A percentile compares a stretch with the other conserved stretches of the same genome.
phyloP scores from a whole-genome alignment of 768 basidiomycete species.

The Tricholoma flavovirens region DNA sequence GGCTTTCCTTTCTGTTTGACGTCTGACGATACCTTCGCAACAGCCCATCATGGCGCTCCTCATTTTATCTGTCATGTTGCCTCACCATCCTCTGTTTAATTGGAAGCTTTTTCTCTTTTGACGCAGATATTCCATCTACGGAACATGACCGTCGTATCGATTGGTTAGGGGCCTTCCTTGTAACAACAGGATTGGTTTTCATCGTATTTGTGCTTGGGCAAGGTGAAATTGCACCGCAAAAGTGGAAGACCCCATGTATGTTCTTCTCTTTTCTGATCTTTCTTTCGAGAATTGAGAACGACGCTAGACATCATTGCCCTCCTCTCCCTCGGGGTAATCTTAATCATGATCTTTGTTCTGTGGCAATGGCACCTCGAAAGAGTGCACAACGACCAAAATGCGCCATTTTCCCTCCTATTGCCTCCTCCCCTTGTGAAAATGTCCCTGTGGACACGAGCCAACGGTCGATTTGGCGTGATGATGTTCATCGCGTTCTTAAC shows the following conservation, averaged over 20 bases:
- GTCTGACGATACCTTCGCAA: not conserved
- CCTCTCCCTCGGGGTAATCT: constrained; percentile 51
- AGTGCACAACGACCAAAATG: not conserved
- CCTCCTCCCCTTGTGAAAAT: constrained; percentile 60
- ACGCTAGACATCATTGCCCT: constrained; percentile 56
- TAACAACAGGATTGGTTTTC: constrained; percentile 57
- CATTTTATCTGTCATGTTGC: constrained; percentile 52
- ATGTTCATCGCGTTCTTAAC: constrained; percentile 53
- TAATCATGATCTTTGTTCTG: constrained; percentile 46
- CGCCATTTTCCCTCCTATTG: constrained; percentile 11
- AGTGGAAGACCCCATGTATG: constrained; percentile 45
- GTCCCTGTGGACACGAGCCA: constrained; percentile 53
- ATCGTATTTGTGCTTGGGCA: constrained; percentile 67
- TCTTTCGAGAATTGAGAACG: not conserved
- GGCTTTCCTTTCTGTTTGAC: not conserved
- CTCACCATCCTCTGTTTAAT: constrained; percentile 47
- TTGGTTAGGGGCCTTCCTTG: constrained; percentile 64
- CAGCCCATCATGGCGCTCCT: constrained; percentile 62
- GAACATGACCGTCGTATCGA: constrained; percentile 50
- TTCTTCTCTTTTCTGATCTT: not conserved
- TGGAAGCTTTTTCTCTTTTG: constrained; percentile 54
- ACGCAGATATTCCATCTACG: constrained; percentile 44
- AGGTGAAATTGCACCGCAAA: constrained; percentile 48
- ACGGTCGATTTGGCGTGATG: constrained; percentile 52
- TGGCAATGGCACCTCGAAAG: constrained; percentile 61